Evolutionary conservation across 768 basidiomycete genomes (phyloP), one percentile per base, ranked within the genome.

Genomic region (Holtermanniella nyarrowii): DNA sequence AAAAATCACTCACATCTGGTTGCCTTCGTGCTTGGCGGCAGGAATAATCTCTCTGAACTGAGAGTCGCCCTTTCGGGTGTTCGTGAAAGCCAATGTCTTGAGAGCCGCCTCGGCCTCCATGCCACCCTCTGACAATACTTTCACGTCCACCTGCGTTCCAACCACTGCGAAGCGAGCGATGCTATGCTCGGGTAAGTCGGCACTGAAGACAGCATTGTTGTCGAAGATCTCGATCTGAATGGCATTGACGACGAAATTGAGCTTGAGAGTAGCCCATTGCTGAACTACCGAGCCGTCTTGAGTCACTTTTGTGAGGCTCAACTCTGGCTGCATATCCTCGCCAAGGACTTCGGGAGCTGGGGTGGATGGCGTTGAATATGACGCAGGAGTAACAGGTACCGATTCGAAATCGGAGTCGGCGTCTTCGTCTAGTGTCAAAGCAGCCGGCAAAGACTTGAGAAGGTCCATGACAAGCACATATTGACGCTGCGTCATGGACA

Each of bases 1-100:
- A 13, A 20, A 4, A 3, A 4, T 5, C 20, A 60, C 69, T 59
- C 42, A 69, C 70, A 97, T 84, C 63, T 76, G 75, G 44, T 95
- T 88, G 54, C 91, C 90, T 46, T 83, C 79, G 60, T 95, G 88
- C 51, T 82, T 79, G 13, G 88, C 85, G 4, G 89, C 83, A 12
- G 95, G 93, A 55, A 99, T 86, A 51, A 99, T 90, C 70, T 97
- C 91, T 40, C 90, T 80, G 75, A 90, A 96, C 61, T 79, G 83
- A 22, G 88, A 85, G 44, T 76, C 76, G 5, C 88, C 87, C 0
- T 86, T 79, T 48, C 84, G 78, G 1, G 83, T 96, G 66, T 93
- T 91, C 69, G 79, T 82, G 77, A 96, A 84, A 0, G 88, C 88
- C 64, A 97, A 84, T 0, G 93, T 91, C 60, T 82, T 81, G n/a